Conservation (phyloP, 1,139 yeast genomes). For the Candida pseudoviswanathii region DNA sequence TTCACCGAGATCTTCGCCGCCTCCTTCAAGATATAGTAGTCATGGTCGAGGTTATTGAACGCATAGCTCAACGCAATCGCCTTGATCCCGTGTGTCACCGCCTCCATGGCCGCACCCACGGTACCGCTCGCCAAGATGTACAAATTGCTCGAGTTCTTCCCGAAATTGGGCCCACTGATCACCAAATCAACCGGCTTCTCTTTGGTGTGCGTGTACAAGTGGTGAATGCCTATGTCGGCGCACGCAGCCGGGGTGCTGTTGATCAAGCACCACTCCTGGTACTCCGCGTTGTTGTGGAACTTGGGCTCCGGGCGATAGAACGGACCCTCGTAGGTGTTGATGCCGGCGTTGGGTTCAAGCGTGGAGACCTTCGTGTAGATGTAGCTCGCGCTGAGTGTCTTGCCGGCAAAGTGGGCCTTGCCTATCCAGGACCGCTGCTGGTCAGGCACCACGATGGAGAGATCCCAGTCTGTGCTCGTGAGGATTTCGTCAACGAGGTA, state of each 20-base stretch:
- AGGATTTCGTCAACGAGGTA: slow-evolving; percentile 73
- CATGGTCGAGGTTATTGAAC: slow-evolving; percentile 58
- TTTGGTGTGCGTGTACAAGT: slow-evolving; percentile 53
- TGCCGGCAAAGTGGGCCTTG: slow-evolving; percentile 93
- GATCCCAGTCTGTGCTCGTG: slow-evolving; percentile 74
- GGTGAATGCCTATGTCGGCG: slow-evolving; percentile 86
- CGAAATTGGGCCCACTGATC: slow-evolving; percentile 93
- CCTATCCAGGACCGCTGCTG: slow-evolving; percentile 93
- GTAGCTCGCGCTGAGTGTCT: slow-evolving; percentile 67
- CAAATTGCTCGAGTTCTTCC: slow-evolving; percentile 88
- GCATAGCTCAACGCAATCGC: slow-evolving; percentile 86
- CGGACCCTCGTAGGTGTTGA: slow-evolving; percentile 69
- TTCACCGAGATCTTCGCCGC: slow-evolving; percentile 73
- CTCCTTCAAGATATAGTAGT: slow-evolving; percentile 53
- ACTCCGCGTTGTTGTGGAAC: slow-evolving; percentile 29
- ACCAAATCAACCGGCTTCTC: slow-evolving; percentile 75
- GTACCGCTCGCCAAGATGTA: slow-evolving; percentile 95
- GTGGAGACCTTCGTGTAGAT: slow-evolving; percentile 55
- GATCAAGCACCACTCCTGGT: slow-evolving; percentile 80
- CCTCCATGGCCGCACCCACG: slow-evolving; percentile 97
- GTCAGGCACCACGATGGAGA: slow-evolving; percentile 82
- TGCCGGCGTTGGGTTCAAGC: slow-evolving; percentile 20
- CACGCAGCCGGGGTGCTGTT: slow-evolving; percentile 97
- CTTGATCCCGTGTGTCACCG: slow-evolving; percentile 73
- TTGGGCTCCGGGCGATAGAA: slow-evolving; percentile 48